These are phyloP conservation scores for Malus asiatica DNA, from an alignment of 306 rosid species.

Conservation along the genomic window DNA sequence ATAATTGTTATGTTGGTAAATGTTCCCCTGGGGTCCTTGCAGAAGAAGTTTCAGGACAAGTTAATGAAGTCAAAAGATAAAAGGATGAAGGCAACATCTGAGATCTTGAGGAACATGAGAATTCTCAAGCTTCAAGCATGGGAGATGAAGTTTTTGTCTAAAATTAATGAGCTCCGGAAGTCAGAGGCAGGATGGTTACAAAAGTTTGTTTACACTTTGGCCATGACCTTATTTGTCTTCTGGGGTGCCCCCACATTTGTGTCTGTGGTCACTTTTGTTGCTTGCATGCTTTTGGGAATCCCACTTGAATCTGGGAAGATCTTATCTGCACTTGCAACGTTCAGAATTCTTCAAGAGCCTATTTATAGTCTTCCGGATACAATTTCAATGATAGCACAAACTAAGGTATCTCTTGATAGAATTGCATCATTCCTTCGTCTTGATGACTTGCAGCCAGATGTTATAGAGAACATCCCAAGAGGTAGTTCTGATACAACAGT, in stretches of 20 bases:
- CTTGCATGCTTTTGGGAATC: slow-evolving; percentile 61
- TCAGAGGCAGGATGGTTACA: slow-evolving; percentile 59
- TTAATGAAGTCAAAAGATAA: slow-evolving; percentile 74
- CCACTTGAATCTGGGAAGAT: slow-evolving; percentile 89
- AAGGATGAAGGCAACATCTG: slow-evolving; percentile 79
- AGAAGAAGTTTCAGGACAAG: slow-evolving; percentile 63
- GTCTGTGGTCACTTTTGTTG: slow-evolving; percentile 65
- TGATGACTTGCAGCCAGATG: slow-evolving; percentile 57
- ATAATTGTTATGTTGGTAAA: slow-evolving; percentile 57
- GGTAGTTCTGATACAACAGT: slow-evolving; percentile 56
- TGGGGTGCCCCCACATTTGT: slow-evolving; percentile 68
- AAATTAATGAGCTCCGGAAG: slow-evolving; percentile 46
- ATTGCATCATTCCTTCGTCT: slow-evolving; percentile 60
- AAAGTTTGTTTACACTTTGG: slow-evolving; percentile 38
- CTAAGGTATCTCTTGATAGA: slow-evolving; percentile 81
- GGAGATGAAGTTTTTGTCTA: slow-evolving; percentile 87
- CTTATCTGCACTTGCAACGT: slow-evolving; percentile 79
- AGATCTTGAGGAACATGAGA: slow-evolving; percentile 74
- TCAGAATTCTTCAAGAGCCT: slow-evolving; percentile 76
- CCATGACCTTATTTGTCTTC: slow-evolving; percentile 45
- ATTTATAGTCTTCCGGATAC: slow-evolving; percentile 60
- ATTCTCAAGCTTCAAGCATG: slow-evolving; percentile 84
- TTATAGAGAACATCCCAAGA: slow-evolving; percentile 50
- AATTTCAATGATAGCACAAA: slow-evolving; percentile 60
- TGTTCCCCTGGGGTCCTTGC: slow-evolving; percentile 56